Percentiles rank a stretch among this genome's conserved stretches.
Conservation (phyloP, 371 early-diverging fungal genomes). For the Apophysomyces trapeziformis region DNA sequence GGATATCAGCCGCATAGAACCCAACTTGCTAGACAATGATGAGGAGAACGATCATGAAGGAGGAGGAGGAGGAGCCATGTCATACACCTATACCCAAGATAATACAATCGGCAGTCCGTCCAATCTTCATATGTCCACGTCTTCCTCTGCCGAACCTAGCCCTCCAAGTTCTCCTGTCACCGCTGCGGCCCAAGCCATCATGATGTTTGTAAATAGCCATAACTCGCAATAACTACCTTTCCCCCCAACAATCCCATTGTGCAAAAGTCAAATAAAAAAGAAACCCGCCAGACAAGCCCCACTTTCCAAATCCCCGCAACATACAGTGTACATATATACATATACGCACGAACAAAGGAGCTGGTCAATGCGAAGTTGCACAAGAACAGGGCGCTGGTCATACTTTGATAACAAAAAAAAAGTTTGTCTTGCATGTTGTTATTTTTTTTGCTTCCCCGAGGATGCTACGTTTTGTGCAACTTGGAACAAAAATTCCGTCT, state of each 20-base stretch:
- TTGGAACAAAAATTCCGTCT: constrained; percentile 13
- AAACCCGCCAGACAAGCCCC: not conserved
- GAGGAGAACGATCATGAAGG: not conserved
- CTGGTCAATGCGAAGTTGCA: constrained; percentile 7
- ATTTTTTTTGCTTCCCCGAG: not conserved
- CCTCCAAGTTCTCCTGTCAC: constrained; percentile 41
- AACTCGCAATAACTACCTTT: not conserved
- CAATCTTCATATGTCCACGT: not conserved
- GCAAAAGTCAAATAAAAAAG: not conserved
- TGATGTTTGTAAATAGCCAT: constrained; percentile 37
- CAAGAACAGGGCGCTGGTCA: not conserved
- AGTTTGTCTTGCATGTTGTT: too few species aligned
- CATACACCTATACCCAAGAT: constrained; percentile 1
- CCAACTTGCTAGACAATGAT: constrained; percentile 29
- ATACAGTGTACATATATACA: too few species aligned
- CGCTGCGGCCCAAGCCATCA: constrained; percentile 46
- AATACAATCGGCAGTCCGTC: not conserved
- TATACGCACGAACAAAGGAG: not conserved
- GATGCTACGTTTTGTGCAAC: not conserved
- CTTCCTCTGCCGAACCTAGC: constrained; percentile 11
- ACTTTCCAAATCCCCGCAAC: too few species aligned
- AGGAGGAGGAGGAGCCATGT: not conserved
- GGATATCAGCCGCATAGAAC: constrained; percentile 28
- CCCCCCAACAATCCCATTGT: not conserved
- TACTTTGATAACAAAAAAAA: too few species aligned